A percentile compares a stretch with the other conserved stretches of the same genome.
Conservation (phyloP, 73 alveolate genomes). For the Urostyla sp. region DNA sequence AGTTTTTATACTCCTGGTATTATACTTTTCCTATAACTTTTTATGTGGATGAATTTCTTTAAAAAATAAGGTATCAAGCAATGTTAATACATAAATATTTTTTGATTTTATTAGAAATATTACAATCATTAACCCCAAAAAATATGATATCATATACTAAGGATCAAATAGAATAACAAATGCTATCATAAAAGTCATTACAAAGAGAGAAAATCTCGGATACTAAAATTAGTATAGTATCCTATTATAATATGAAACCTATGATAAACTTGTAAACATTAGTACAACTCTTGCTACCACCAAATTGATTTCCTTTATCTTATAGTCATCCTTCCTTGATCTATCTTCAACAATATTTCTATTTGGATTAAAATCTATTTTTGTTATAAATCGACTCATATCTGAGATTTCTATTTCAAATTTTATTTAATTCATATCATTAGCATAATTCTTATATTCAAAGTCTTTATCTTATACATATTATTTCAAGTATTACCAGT, state of each 20-base stretch:
- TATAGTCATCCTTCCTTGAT: conserved; percentile 18
- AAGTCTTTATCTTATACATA: not conserved
- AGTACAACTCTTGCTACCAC: conserved; percentile 22
- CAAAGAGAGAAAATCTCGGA: conserved; percentile 31
- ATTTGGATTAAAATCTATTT: conserved; percentile 51
- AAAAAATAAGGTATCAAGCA: conserved; percentile 12
- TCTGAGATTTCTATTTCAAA: conserved; percentile 32
- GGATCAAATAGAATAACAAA: conserved; percentile 31
- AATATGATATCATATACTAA: conserved; percentile 24
- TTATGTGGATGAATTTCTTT: not conserved
- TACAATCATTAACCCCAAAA: conserved; percentile 6
- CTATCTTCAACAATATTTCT: conserved; percentile 59
- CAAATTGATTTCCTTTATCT: conserved; percentile 29
- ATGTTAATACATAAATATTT: not conserved
- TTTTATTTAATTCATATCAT: not conserved
- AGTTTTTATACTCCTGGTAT: not conserved
- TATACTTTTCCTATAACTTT: not conserved
- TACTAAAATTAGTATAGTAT: conserved; percentile 10
- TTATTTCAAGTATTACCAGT: not conserved
- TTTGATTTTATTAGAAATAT: conserved; percentile 1
- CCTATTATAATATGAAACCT: conserved; percentile 5
- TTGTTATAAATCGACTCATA: conserved; percentile 27
- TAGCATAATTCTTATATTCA: not conserved
- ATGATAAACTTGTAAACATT: not conserved
- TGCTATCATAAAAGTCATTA: not conserved